Conservation (phyloP, 164 flowering plant genomes). For the Platanus orientalis region DNA sequence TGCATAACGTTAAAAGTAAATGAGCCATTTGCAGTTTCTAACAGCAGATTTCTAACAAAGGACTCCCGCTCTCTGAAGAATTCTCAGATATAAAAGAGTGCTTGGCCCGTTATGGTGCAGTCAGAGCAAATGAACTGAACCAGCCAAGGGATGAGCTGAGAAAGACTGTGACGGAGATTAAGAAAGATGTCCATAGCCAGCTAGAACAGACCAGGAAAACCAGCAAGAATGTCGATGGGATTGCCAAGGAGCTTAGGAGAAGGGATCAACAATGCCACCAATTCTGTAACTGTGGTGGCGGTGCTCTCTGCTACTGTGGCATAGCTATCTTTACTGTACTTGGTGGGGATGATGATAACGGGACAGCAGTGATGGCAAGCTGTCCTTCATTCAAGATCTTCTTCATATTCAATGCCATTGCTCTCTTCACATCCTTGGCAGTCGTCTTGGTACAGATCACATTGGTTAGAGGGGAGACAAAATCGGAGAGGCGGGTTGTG, state of each 20-base stretch:
- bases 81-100: constrained; percentile 49
- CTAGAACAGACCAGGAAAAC: constrained; percentile 71
- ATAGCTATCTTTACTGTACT: constrained; percentile 72
- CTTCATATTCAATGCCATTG: constrained; percentile 61
- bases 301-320: constrained; percentile 79
- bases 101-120: constrained; percentile 45
- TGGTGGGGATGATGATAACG: constrained; percentile 50
- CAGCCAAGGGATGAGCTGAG: constrained; percentile 75
- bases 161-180: constrained; percentile 64
- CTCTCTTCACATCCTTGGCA: constrained; percentile 76
- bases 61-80: constrained; percentile 58
- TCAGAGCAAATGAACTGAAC: constrained; percentile 65
- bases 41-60: too few relatives aligned
- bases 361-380: constrained; percentile 47
- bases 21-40: too few relatives aligned
- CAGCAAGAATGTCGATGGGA: constrained; percentile 57
- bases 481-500: constrained; percentile 59
- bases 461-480: constrained; percentile 68
- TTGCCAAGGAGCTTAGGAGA: constrained; percentile 63
- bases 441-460: constrained; percentile 83
- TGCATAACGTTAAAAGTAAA: too few relatives aligned
- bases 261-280: constrained; percentile 79
- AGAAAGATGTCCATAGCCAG: constrained; percentile 63
- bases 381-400: constrained; percentile 56
- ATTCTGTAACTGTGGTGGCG: constrained; percentile 80